phyloP scores from a whole-genome alignment of 768 basidiomycete genomes.

The Ramaria rubella region DNA sequence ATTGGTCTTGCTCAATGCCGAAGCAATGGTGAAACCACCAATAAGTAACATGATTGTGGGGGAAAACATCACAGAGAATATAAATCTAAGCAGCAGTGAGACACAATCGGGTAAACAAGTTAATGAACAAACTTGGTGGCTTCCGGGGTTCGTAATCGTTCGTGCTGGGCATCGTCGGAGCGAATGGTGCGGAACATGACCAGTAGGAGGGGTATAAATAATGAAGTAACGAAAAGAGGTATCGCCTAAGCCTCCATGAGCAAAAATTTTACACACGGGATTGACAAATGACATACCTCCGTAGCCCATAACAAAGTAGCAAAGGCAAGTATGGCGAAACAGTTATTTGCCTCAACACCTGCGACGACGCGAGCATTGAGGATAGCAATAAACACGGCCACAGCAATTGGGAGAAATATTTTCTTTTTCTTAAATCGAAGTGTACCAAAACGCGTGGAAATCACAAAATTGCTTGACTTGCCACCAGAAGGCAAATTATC shows the following conservation, averaged over 20 bases:
- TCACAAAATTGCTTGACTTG: background rate
- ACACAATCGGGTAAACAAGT: background rate
- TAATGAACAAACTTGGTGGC: constrained; percentile 68
- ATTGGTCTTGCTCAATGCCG: constrained; percentile 90
- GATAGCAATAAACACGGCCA: constrained; percentile 51
- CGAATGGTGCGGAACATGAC: constrained; percentile 80
- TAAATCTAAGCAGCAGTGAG: constrained; percentile 44
- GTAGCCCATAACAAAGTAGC: constrained; percentile 95
- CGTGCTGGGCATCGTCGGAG: constrained; percentile 41
- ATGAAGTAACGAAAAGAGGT: constrained; percentile 95
- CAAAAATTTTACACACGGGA: background rate
- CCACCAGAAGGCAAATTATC: constrained; percentile 9
- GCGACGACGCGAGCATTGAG: constrained; percentile 56
- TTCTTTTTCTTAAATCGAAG: constrained; percentile 45
- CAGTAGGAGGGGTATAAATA: constrained; percentile 79
- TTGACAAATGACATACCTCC: constrained; percentile 50
- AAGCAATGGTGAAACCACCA: constrained; percentile 22
- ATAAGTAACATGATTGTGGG: background rate
- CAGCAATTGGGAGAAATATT: constrained; percentile 50
- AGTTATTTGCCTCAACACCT: constrained; percentile 71
- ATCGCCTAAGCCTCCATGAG: constrained; percentile 59
- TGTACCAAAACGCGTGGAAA: constrained; percentile 53
- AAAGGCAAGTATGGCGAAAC: constrained; percentile 83
- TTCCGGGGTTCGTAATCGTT: constrained; percentile 48
- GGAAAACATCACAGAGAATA: constrained; percentile 67